These are phyloP conservation scores for Sophora flavescens DNA, from an alignment of 306 rosid genomes.

Conservation along the genomic window DNA sequence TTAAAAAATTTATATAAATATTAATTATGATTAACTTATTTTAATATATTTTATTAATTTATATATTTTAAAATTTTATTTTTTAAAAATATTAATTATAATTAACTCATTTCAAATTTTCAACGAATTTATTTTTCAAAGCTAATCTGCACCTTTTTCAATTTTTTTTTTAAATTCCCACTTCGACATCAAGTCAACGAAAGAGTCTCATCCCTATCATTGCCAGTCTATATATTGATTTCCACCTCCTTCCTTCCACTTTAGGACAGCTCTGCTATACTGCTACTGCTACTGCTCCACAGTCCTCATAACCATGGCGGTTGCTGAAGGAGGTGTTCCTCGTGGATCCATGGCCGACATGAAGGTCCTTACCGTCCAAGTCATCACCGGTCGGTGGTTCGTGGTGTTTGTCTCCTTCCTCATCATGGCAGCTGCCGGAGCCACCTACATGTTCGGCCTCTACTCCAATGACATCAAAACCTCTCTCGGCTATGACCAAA, in stretches of 20 bases:
- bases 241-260: background rate
- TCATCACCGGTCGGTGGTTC: slow-evolving; percentile 80
- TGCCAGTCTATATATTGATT: background rate
- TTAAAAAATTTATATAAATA: no score
- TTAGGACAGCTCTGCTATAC: background rate
- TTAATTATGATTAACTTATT: no score
- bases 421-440: slow-evolving; percentile 81
- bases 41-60: no score
- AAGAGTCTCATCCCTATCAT: no score
- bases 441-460: slow-evolving; percentile 80
- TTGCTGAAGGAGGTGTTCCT: slow-evolving; percentile 16
- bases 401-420: slow-evolving; percentile 74
- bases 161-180: no score
- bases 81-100: no score
- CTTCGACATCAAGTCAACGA: no score
- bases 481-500: slow-evolving; percentile 78
- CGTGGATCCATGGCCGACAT: slow-evolving; percentile 31
- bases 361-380: slow-evolving; percentile 49
- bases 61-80: no score
- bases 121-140: no score
- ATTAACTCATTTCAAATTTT: no score
- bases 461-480: slow-evolving; percentile 73
- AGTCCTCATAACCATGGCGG: slow-evolving; percentile 34
- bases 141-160: no score
- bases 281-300: background rate